phyloP scores from a whole-genome alignment of 2,329 filamentous ascomycete genomes.

The Exophiala sp. region DNA sequence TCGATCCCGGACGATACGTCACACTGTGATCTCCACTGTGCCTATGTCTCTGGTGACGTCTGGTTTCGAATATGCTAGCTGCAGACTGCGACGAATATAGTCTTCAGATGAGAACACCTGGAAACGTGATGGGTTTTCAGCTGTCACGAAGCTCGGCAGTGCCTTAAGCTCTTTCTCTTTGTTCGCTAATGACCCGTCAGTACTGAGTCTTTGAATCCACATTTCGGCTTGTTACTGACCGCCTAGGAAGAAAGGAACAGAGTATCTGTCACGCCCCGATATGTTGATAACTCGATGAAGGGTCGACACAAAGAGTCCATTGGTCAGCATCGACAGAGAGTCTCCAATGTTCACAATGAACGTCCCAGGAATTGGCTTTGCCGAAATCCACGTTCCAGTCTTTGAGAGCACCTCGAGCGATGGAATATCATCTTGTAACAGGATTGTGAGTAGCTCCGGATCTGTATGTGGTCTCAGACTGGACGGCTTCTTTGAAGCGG shows the following conservation, averaged over 20 bases:
- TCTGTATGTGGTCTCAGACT: conserved; percentile 43
- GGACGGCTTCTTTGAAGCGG: conserved; percentile 30
- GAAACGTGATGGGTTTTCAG: conserved; percentile 16
- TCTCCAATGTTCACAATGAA: conserved; percentile 52
- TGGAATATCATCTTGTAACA: conserved; percentile 53
- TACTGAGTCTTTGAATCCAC: not conserved
- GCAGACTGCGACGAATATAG: conserved; percentile 17
- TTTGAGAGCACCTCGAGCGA: conserved; percentile 49
- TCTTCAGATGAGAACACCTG: conserved; percentile 15
- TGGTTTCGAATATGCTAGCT: conserved; percentile 19
- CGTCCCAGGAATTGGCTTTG: conserved; percentile 39
- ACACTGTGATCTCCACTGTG: too few relatives aligned
- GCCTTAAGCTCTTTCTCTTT: conserved; percentile 18
- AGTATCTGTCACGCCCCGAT: conserved; percentile 36
- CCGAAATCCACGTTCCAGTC: conserved; percentile 43
- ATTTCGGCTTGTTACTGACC: conserved; percentile 41
- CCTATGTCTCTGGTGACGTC: not conserved
- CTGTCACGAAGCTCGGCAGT: conserved; percentile 10
- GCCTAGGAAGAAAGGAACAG: conserved; percentile 57
- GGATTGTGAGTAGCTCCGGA: conserved; percentile 52
- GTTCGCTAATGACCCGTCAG: conserved; percentile 14
- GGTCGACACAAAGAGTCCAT: conserved; percentile 49
- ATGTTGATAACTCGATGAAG: conserved; percentile 53
- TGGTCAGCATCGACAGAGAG: conserved; percentile 49
- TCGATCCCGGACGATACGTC: too few relatives aligned